These are phyloP conservation scores for Saccharomycopsis schoenii DNA, from an alignment of 805 yeast genomes.

Conservation along the genomic window DNA sequence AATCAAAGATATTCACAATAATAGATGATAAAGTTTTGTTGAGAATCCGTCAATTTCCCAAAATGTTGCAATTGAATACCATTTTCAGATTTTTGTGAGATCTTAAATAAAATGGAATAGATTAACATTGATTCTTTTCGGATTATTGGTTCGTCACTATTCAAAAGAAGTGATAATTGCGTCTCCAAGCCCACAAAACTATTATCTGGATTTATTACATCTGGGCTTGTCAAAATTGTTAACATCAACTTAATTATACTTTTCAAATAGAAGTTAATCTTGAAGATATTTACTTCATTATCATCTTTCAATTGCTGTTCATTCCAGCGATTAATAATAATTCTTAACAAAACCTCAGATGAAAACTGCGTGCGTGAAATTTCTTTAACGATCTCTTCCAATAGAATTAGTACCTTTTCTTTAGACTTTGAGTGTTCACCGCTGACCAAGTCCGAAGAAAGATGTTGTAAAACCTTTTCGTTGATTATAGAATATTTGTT, in stretches of 20 bases:
- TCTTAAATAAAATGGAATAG: slow-evolving; percentile 4
- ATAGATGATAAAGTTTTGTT: slow-evolving; percentile 1
- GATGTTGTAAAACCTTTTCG: slow-evolving; percentile 1
- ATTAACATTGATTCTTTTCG: slow-evolving; percentile 5
- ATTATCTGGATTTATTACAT: background rate
- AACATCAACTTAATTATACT: background rate
- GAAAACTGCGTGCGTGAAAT: background rate
- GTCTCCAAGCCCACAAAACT: background rate
- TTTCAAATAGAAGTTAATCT: background rate
- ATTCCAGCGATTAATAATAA: background rate
- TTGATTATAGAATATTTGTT: slow-evolving; percentile 4
- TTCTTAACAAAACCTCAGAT: background rate
- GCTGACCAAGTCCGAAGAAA: background rate
- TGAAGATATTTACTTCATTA: background rate
- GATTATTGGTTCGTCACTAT: slow-evolving; percentile 5
- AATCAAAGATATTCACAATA: slow-evolving; percentile 2
- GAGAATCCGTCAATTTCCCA: background rate
- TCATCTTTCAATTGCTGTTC: background rate
- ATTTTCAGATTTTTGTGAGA: background rate
- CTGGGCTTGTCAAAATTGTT: background rate
- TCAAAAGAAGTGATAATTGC: background rate
- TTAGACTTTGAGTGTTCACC: background rate
- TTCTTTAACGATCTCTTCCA: slow-evolving; percentile 6
- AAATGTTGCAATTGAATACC: background rate
- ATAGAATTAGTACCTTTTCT: background rate